phyloP scores from a whole-genome alignment of 352 stramenopile species.

The Phytopythium litorale region DNA sequence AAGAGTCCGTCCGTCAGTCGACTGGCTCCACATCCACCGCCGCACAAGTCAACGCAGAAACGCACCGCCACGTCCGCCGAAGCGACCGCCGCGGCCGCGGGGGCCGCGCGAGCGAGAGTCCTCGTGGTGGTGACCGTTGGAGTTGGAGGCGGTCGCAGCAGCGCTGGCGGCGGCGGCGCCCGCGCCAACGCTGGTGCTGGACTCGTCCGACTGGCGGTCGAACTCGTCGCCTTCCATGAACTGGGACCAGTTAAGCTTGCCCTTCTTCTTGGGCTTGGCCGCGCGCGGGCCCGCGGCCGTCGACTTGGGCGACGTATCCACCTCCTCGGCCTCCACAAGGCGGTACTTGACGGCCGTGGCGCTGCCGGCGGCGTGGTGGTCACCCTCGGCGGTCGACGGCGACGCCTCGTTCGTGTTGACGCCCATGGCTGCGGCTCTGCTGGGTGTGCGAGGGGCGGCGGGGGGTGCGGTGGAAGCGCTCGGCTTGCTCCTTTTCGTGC shows the following conservation, averaged over 20 bases:
- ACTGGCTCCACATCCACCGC: too few relatives aligned
- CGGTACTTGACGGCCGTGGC: constrained; percentile 65
- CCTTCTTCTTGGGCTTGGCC: constrained; percentile 44
- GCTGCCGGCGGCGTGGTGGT: neutral
- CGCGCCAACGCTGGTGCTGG: constrained; percentile 11
- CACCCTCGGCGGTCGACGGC: neutral
- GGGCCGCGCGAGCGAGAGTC: constrained; percentile 9
- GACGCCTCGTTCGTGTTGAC: constrained; percentile 4
- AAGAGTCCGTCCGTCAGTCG: too few relatives aligned
- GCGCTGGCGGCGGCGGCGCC: constrained; percentile 9
- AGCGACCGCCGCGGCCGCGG: constrained; percentile 28
- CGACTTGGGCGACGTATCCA: constrained; percentile 32
- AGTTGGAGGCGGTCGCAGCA: neutral
- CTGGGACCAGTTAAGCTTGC: constrained; percentile 77
- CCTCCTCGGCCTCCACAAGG: constrained; percentile 80
- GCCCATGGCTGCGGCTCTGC: constrained; percentile 4
- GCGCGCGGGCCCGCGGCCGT: constrained; percentile 2
- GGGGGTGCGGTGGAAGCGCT: neutral
- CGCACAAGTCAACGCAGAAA: too few relatives aligned
- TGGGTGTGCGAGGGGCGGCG: neutral
- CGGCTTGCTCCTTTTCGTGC: constrained; percentile 3
- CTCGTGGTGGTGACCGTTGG: constrained; percentile 13
- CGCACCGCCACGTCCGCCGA: constrained; percentile 15
- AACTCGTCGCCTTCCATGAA: constrained; percentile 42
- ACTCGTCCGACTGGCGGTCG: constrained; percentile 14